Base-by-base conservation (phyloP, 2,329 filamentous ascomycete species). In the Microdochium nivale region DNA sequence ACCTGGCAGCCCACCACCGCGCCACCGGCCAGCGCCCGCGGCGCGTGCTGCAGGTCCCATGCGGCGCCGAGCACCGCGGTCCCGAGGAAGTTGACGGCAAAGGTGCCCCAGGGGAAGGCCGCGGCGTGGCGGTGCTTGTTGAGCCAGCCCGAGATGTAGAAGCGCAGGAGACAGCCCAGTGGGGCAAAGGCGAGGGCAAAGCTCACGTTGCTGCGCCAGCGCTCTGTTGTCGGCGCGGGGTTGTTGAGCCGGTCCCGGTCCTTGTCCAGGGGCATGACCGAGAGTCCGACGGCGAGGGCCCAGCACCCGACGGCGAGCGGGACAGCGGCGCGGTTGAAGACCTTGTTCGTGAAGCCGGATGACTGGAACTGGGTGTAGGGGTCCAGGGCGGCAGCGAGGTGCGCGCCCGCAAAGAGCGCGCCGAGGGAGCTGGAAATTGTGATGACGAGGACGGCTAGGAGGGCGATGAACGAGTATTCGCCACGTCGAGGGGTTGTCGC, bases 131-230 rank as follows among this genome's bases (percentile, higher is more conserved):
- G 58, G 21, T 80, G 74, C 0, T 78, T 72, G 60, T 96, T 96
- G n/a, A 96, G 77, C 24, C 73, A 67, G 7, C 87, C 63, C 0
- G 87, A 87, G 1, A 80, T 67, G 63, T 90, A 91, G 70, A 88
- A 95, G 3, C 92, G 80, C 0, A 78, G 63, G 0, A 96, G 68
- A 58, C 87, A 91, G 0, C 92, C 92, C 0, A 89, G 58, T 0
- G 92, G 92, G 1, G 90, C 87, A 60, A 96, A 94, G 2, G 90
- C 83, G 25, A 94, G 73, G 0, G 90, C 80, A 59, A 96, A 92
- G 1, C 88, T 71, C 0, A 80, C 86, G 47, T 84, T 72, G 2
- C 87, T 85, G 37, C 91, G 87, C 91, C 90, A 96, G 19, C 69
- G 69, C 40, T 87, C 77, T 2, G 67, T 60, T 5, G 27, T 5